A percentile compares a stretch with the other conserved stretches of the same genome.
Evolutionary conservation across 169 alveolate genomes (phyloP).

Genomic region (Plasmodium ovale): DNA sequence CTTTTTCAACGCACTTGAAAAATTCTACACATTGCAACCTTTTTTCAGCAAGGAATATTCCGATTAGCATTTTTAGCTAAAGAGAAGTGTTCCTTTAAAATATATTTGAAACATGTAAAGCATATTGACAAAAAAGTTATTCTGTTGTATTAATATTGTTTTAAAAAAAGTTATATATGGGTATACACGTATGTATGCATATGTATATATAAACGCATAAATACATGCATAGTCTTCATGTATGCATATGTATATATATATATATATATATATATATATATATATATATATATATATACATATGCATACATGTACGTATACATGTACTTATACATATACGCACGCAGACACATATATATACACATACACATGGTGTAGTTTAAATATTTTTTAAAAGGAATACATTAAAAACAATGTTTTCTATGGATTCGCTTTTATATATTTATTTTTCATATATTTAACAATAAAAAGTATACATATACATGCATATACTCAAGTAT

Average conservation of each 20-base stretch:
- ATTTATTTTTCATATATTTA: not conserved
- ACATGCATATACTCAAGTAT: not conserved
- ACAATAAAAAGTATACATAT: not conserved
- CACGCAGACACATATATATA: constrained; percentile 1
- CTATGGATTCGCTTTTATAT: not conserved
- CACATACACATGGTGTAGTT: not conserved
- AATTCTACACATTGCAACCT: no score
- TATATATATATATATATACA: not conserved
- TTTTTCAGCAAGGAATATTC: no score
- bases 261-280: constrained; percentile 1
- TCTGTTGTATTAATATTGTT: constrained; percentile 10
- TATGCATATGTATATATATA: not conserved
- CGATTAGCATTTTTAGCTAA: not conserved
- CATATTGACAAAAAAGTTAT: constrained; percentile 24
- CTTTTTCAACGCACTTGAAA: not conserved
- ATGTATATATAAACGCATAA: not conserved
- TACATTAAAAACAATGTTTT: not conserved
- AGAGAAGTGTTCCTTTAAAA: constrained; percentile 4
- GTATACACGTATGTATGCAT: not conserved
- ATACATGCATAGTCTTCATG: not conserved
- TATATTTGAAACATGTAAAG: constrained; percentile 15
- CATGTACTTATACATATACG: constrained; percentile 6
- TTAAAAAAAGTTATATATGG: not conserved
- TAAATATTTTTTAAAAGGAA: not conserved
- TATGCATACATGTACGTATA: not conserved